Evolutionary conservation across 371 early-diverging fungal species (phyloP), one percentile per base, ranked within the genome.

Genomic region (Mucor irregularis): DNA sequence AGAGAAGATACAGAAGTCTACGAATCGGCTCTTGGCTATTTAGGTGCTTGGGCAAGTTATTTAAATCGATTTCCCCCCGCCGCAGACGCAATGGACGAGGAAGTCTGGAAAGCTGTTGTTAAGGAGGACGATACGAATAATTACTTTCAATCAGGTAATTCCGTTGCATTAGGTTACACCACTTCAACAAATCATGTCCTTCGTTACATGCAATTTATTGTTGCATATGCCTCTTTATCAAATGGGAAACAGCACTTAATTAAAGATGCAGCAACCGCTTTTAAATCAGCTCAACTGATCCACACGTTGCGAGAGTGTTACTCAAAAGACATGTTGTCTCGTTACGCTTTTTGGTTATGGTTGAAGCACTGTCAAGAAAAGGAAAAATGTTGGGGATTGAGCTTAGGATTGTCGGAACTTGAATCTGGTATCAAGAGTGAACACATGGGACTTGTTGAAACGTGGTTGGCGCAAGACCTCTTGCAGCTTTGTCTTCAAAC

Each of bases 41-140:
- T 84, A 44, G 76, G 75, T 29, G 68, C 79, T 0, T 80, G 81
- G 75, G 70, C 76, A 0, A 56, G 58, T 17, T 73, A 80, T 39
- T 71, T 71, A 35, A 69, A 52, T 43, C 51, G 44, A 39, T 83
- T 68, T 58, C 76, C 58, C 50, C 70, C 55, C 37, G 2, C 24
- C 5, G 37, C 38, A 35, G 17, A 25, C n/a, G 61, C 56, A 13
- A 40, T 34, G 6, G 49, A 62, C 1, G 28, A 28, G 6, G 53
- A 66, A 19, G 63, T 58, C 5, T 66, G 71, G 67, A 57, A 64
- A 42, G 58, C 58, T 0, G 53, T 68, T 8, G 16, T 46, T 45
- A n/a, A 33, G 38, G 57, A 61, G 33, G 34, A 47, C 26, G 43
- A 8, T 34, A 42, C n/a, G n/a, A n/a, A n/a, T n/a, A n/a, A n/a